Conservation (phyloP, 2,329 filamentous ascomycete species). For the Aspergillus neoniger region DNA sequence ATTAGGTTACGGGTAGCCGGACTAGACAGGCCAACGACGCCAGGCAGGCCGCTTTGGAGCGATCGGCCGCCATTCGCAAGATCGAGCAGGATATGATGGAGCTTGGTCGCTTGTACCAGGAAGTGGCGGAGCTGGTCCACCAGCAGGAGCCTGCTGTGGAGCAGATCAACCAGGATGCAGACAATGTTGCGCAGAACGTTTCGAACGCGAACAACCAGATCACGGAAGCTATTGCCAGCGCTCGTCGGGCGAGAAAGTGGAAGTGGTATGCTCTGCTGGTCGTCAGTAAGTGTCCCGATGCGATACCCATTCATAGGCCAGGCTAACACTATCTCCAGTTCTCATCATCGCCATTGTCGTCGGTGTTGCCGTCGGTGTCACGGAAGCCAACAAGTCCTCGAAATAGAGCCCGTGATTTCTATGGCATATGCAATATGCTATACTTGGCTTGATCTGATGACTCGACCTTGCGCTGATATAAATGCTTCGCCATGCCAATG, state of each 20-base stretch:
- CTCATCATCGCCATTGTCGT: slow-evolving; percentile 58
- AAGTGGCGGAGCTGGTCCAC: slow-evolving; percentile 81
- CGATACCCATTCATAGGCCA: neutral
- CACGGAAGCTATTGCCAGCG: slow-evolving; percentile 76
- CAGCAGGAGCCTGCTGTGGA: slow-evolving; percentile 80
- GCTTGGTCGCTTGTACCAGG: slow-evolving; percentile 82
- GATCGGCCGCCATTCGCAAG: slow-evolving; percentile 85
- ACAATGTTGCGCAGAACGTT: slow-evolving; percentile 82
- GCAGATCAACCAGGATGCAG: slow-evolving; percentile 82
- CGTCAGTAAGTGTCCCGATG: slow-evolving; percentile 52
- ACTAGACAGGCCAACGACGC: slow-evolving; percentile 78
- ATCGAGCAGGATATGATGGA: slow-evolving; percentile 90
- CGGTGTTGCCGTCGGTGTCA: slow-evolving; percentile 53
- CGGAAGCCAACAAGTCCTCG: slow-evolving; percentile 31
- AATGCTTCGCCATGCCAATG: slow-evolving; percentile 8
- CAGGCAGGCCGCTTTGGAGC: slow-evolving; percentile 73
- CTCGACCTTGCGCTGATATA: slow-evolving; percentile 4
- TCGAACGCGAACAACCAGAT: slow-evolving; percentile 84
- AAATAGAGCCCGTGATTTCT: neutral
- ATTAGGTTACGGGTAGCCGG: slow-evolving; percentile 45
- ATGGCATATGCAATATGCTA: neutral
- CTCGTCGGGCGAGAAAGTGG: slow-evolving; percentile 79
- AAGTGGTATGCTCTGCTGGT: slow-evolving; percentile 96
- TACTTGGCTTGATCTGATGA: slow-evolving; percentile 7
- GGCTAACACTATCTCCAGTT: slow-evolving; percentile 38